These are phyloP conservation scores for Pseudoneurospora amorphoporcata DNA, from an alignment of 495 filamentous ascomycete species.

Conservation along the genomic window DNA sequence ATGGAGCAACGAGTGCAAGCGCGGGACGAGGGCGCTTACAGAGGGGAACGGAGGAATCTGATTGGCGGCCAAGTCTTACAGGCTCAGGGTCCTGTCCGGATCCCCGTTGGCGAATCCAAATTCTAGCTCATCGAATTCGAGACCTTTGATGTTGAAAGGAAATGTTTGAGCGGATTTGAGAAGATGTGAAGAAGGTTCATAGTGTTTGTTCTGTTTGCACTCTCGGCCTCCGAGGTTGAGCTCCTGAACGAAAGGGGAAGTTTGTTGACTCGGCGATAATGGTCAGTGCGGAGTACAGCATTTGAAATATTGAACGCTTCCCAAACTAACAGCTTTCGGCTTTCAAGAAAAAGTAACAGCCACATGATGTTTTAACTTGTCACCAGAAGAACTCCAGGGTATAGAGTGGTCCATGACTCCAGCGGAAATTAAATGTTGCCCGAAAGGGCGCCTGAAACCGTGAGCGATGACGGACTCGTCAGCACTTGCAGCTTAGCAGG, in stretches of 20 bases:
- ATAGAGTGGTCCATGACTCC: background rate
- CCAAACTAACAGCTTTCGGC: background rate
- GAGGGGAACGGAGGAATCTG: background rate
- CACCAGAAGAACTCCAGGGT: background rate
- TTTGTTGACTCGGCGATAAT: background rate
- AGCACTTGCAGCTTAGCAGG: background rate
- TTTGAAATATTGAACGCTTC: background rate
- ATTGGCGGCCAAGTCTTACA: slow-evolving; percentile 14
- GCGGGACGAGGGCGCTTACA: slow-evolving; percentile 22
- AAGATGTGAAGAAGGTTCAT: background rate
- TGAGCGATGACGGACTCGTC: background rate
- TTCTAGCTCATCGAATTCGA: background rate
- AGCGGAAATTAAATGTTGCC: background rate
- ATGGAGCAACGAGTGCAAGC: slow-evolving; percentile 4
- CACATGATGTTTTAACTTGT: background rate
- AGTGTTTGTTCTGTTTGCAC: background rate
- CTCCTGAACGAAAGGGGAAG: background rate
- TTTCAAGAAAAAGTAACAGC: background rate
- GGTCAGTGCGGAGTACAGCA: background rate
- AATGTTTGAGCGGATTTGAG: background rate
- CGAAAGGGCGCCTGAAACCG: background rate
- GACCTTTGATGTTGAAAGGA: background rate
- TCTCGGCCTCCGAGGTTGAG: background rate
- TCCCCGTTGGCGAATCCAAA: background rate
- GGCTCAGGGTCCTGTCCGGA: background rate